Conservation (phyloP, 495 filamentous ascomycete species). For the Penicillium waksmanii region DNA sequence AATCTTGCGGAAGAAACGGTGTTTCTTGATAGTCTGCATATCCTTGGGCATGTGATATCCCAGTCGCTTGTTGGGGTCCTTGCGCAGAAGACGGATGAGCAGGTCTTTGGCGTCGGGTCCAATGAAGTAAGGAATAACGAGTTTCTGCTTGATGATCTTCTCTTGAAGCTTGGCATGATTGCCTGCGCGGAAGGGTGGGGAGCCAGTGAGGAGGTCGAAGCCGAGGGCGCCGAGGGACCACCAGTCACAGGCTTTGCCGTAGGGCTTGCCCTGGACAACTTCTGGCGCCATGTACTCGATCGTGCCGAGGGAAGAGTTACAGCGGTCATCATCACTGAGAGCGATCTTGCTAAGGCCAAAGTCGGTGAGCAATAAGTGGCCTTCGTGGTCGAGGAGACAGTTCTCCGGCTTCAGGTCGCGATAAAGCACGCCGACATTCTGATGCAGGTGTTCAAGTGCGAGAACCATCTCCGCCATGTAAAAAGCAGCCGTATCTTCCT, state of each 20-base stretch:
- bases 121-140: constrained; percentile 84
- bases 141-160: constrained; percentile 90
- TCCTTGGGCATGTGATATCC: constrained; percentile 89
- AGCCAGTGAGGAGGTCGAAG: constrained; percentile 88
- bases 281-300: constrained; percentile 99
- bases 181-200: constrained; percentile 84
- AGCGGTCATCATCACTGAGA: constrained; percentile 75
- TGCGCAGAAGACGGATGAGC: constrained; percentile 82
- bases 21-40: constrained; percentile 80
- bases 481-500: constrained; percentile 84
- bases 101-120: constrained; percentile 90
- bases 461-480: constrained; percentile 99
- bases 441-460: constrained; percentile 89
- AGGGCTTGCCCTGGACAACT: constrained; percentile 77
- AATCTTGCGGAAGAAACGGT: constrained; percentile 95
- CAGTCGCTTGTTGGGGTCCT: constrained; percentile 86
- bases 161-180: constrained; percentile 92
- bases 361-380: constrained; percentile 93
- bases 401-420: constrained; percentile 98
- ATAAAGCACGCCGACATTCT: constrained; percentile 90
- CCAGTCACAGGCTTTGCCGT: constrained; percentile 96
- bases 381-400: constrained; percentile 87
- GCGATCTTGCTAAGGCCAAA: constrained; percentile 96
- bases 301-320: constrained; percentile 84
- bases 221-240: constrained; percentile 95